These are phyloP conservation scores for Gossypium aridum DNA, from an alignment of 441 rosid genomes.

Conservation along the genomic window DNA sequence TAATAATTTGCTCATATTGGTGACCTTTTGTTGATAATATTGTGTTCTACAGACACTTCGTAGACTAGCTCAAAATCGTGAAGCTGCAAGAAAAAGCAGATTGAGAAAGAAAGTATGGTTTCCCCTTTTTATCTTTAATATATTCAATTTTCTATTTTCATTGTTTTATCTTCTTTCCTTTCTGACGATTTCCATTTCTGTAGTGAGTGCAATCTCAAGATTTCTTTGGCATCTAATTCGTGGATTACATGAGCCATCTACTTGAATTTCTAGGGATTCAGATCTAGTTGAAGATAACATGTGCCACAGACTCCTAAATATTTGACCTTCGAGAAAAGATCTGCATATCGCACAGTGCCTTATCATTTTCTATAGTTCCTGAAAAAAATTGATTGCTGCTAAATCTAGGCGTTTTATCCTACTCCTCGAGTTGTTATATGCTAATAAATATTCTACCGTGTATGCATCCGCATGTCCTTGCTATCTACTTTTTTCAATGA, in stretches of 20 bases:
- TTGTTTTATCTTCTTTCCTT: not conserved
- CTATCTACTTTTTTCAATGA: not conserved
- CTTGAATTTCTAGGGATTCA: not conserved
- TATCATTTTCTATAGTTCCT: not conserved
- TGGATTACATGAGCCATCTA: not conserved
- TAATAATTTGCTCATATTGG: slow-evolving; percentile 5
- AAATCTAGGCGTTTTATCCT: too few species aligned
- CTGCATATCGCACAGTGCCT: not conserved
- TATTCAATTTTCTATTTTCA: not conserved
- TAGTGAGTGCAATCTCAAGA: not conserved
- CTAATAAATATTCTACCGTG: too few species aligned
- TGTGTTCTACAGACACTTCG: slow-evolving; percentile 77
- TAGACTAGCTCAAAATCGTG: slow-evolving; percentile 99
- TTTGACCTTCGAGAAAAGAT: not conserved
- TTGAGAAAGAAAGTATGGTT: slow-evolving; percentile 77
- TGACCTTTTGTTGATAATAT: slow-evolving; percentile 23
- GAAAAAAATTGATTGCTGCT: too few species aligned
- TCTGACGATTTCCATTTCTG: not conserved
- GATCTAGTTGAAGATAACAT: not conserved
- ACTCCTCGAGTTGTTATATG: too few species aligned
- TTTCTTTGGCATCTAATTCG: not conserved
- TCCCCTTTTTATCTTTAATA: not conserved
- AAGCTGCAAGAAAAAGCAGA: slow-evolving; percentile 99
- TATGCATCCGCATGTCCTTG: too few species aligned
- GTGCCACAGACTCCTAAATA: not conserved